A percentile compares a stretch with the other conserved stretches of the same genome.
Conservation (phyloP, 2,329 filamentous ascomycete genomes). For the Cladobotryum protrusum region DNA sequence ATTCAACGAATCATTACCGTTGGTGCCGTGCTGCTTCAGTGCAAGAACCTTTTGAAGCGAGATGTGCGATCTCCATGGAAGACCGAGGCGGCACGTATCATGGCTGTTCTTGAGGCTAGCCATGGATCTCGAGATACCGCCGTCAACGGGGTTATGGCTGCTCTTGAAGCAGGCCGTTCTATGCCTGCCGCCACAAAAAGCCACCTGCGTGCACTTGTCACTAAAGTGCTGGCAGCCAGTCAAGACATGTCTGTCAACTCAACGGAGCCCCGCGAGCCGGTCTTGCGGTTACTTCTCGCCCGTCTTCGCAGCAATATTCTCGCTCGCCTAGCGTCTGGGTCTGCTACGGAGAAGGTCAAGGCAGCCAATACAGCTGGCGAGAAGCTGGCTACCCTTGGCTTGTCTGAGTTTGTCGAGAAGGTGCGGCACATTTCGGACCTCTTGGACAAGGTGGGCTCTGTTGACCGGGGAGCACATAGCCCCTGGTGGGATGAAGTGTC, state of each 20-base stretch:
- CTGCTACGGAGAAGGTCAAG: conserved; percentile 63
- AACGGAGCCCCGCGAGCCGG: conserved; percentile 45
- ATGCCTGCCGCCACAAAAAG: conserved; percentile 58
- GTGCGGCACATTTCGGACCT: conserved; percentile 65
- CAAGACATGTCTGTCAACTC: conserved; percentile 37
- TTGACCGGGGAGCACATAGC: conserved; percentile 63
- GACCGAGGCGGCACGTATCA: conserved; percentile 64
- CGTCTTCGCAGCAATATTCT: conserved; percentile 62
- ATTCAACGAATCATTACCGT: conserved; percentile 59
- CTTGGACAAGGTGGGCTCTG: conserved; percentile 55
- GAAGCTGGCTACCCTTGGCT: conserved; percentile 60
- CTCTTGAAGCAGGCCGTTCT: conserved; percentile 55
- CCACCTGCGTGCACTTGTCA: conserved; percentile 52
- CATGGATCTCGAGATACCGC: conserved; percentile 45
- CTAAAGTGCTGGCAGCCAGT: conserved; percentile 48
- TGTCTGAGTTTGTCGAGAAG: conserved; percentile 66
- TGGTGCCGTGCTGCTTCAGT: conserved; percentile 68
- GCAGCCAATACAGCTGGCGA: conserved; percentile 64
- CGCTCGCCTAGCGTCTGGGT: conserved; percentile 56
- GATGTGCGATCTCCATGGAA: conserved; percentile 75
- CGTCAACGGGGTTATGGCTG: conserved; percentile 56
- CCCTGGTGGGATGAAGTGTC: conserved; percentile 65
- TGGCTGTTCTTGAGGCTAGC: conserved; percentile 58
- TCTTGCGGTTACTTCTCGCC: conserved; percentile 61
- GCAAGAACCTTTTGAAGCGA: conserved; percentile 76